phyloP scores from a whole-genome alignment of 2,329 filamentous ascomycete species.

The Rhinocladiella similis region DNA sequence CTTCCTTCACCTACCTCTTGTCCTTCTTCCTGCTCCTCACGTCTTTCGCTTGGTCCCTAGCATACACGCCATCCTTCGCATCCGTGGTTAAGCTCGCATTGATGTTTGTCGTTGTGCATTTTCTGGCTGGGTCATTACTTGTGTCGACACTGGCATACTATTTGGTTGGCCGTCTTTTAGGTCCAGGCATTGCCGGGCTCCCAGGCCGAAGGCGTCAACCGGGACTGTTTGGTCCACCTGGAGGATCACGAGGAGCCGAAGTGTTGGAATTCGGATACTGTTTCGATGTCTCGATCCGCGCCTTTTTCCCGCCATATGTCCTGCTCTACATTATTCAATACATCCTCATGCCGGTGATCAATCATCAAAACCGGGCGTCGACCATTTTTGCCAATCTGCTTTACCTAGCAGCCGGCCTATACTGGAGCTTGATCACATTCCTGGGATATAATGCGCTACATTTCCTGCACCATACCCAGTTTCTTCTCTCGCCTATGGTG shows the following conservation, averaged over 20 bases:
- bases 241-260: conserved; percentile 47
- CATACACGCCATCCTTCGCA: conserved; percentile 49
- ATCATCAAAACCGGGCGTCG: conserved; percentile 42
- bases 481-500: conserved; percentile 63
- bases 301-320: conserved; percentile 67
- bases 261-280: conserved; percentile 70
- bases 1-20: conserved; percentile 69
- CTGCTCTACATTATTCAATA: conserved; percentile 69
- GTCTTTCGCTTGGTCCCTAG: conserved; percentile 60
- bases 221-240: conserved; percentile 60
- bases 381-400: conserved; percentile 65
- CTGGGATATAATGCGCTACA: conserved; percentile 69
- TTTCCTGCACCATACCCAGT: conserved; percentile 66
- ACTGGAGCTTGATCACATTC: conserved; percentile 69
- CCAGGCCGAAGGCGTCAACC: conserved; percentile 50
- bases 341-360: conserved; percentile 61
- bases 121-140: conserved; percentile 60
- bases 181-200: conserved; percentile 49
- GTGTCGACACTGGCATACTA: conserved; percentile 65
- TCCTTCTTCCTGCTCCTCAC: conserved; percentile 64
- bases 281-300: conserved; percentile 68
- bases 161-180: conserved; percentile 61
- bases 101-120: conserved; percentile 57
- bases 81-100: conserved; percentile 50
- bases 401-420: conserved; percentile 64